Conservation (phyloP, 2,329 filamentous ascomycete genomes). For the Trichoderma endophyticum region DNA sequence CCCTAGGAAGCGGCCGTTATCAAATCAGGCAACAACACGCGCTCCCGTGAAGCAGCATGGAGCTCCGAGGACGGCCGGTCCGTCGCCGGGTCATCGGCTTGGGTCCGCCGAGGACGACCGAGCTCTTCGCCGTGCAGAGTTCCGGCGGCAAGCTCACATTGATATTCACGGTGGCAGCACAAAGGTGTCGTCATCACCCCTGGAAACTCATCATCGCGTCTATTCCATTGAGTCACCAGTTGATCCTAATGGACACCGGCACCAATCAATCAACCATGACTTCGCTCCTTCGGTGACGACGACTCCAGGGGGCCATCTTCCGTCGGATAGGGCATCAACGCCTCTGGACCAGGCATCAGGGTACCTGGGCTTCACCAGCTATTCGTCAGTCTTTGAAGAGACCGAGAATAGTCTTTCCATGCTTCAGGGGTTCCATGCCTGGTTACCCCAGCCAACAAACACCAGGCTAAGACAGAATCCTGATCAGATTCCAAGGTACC, state of each 20-base stretch:
- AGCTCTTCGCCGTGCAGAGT: conserved; percentile 5
- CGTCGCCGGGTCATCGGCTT: not conserved
- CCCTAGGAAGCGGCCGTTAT: not conserved
- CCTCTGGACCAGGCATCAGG: conserved; percentile 26
- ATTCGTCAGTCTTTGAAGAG: conserved; percentile 41
- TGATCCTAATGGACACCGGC: not conserved
- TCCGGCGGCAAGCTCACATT: not conserved
- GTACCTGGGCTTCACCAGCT: conserved; percentile 46
- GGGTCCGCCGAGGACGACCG: conserved; percentile 1
- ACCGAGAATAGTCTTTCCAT: conserved; percentile 39
- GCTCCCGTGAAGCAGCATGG: not conserved
- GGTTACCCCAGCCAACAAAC: conserved; percentile 14
- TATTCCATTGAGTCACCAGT: not conserved
- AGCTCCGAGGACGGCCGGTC: conserved; percentile 6
- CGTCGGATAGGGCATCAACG: conserved; percentile 1
- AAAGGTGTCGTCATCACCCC: not conserved
- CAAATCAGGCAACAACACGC: not conserved
- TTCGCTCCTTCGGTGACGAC: not conserved
- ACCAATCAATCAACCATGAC: not conserved
- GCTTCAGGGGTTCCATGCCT: conserved; percentile 26
- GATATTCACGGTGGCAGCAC: not conserved
- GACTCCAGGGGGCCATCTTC: not conserved
- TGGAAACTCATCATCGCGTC: not conserved
- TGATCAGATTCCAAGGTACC: conserved; percentile 18
- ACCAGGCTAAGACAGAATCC: not conserved